phyloP scores from a whole-genome alignment of 1,284 basidiomycete genomes.

The Ceratobasidium sp. region DNA sequence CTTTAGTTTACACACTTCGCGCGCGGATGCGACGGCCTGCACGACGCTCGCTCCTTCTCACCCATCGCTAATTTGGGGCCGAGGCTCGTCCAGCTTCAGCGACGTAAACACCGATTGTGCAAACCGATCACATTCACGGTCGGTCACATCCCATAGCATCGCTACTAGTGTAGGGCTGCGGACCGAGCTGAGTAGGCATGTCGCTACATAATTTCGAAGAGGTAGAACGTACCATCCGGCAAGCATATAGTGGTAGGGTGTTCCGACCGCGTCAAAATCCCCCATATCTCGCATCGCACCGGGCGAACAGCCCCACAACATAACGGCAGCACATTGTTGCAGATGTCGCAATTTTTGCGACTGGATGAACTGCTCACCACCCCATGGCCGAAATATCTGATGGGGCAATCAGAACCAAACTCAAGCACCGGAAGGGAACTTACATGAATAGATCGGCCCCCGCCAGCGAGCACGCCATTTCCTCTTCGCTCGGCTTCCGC shows the following conservation, averaged over 20 bases:
- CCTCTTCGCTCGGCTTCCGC: conserved; percentile 81
- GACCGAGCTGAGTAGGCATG: conserved; percentile 34
- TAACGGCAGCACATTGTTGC: conserved; percentile 86
- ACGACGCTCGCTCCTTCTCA: conserved; percentile 58
- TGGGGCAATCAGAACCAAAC: not conserved
- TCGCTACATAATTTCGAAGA: conserved; percentile 9
- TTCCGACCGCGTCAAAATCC: conserved; percentile 92
- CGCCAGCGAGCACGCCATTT: conserved; percentile 77
- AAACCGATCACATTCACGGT: conserved; percentile 95
- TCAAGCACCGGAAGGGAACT: conserved; percentile 57
- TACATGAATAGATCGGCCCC: conserved; percentile 87
- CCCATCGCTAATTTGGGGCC: conserved; percentile 54
- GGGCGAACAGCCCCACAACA: conserved; percentile 99
- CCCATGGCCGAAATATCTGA: conserved; percentile 97
- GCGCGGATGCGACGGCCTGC: conserved; percentile 82
- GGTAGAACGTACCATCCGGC: conserved; percentile 83
- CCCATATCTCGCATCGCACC: conserved; percentile 90
- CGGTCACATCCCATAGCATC: conserved; percentile 99
- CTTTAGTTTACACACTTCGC: conserved; percentile 87
- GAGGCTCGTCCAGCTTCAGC: conserved; percentile 66
- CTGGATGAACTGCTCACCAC: conserved; percentile 93
- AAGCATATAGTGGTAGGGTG: conserved; percentile 95
- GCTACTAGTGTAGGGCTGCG: conserved; percentile 89
- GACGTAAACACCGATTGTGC: conserved; percentile 86
- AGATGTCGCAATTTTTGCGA: conserved; percentile 87